Conservation (phyloP, 208 protist species). For the Trypanosoma avium region DNA sequence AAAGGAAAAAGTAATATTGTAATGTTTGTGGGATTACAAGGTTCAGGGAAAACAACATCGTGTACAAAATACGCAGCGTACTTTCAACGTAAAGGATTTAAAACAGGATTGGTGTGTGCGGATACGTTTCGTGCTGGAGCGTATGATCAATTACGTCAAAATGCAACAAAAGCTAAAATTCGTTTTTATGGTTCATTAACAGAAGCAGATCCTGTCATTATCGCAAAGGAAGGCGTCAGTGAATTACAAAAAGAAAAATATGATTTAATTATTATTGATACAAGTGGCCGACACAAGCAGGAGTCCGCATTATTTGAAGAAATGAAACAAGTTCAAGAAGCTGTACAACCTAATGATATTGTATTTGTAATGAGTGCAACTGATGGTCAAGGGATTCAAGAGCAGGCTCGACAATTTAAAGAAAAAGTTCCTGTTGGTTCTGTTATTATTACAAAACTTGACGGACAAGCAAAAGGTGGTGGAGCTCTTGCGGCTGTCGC, state of each 20-base stretch:
- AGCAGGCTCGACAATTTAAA: conserved; percentile 94
- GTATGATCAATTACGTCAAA: conserved; percentile 98
- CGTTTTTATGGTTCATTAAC: conserved; percentile 97
- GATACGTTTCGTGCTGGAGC: conserved; percentile 98
- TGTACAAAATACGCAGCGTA: conserved; percentile 97
- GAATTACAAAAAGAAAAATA: conserved; percentile 96
- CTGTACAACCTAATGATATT: conserved; percentile 94
- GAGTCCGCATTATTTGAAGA: conserved; percentile 98
- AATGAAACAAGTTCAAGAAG: conserved; percentile 95
- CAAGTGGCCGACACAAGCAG: conserved; percentile 98
- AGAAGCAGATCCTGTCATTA: conserved; percentile 96
- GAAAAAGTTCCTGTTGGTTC: conserved; percentile 94
- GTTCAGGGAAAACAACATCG: conserved; percentile 97
- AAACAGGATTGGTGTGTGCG: conserved; percentile 96
- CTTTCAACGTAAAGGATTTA: conserved; percentile 96
- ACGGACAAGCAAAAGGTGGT: conserved; percentile 99
- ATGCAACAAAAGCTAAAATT: conserved; percentile 98
- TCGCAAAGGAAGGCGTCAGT: conserved; percentile 96
- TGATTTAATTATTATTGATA: conserved; percentile 99
- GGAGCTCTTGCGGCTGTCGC: conserved; percentile 97
- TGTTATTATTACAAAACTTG: conserved; percentile 99
- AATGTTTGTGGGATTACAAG: conserved; percentile 99
- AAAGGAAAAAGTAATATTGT: conserved; percentile 97
- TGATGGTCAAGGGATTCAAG: conserved; percentile 97
- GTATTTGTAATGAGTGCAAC: conserved; percentile 98